These are phyloP conservation scores for Raffaelea ambrosiae DNA, from an alignment of 2,329 filamentous ascomycete genomes.

Conservation along the genomic window DNA sequence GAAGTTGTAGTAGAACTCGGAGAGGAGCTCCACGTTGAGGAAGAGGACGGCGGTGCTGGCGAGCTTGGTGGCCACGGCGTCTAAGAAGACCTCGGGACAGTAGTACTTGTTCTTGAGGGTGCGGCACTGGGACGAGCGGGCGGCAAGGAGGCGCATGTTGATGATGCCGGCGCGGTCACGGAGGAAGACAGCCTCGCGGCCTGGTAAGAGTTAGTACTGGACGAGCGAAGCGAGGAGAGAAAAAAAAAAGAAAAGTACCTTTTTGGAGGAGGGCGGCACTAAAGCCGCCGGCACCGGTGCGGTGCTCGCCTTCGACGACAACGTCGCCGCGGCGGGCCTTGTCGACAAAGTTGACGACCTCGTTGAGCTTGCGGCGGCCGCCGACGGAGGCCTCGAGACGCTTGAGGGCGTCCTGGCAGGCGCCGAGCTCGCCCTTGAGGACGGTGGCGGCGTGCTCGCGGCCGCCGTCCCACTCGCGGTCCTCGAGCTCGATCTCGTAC, in stretches of 20 bases:
- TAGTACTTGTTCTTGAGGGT: slow-evolving; percentile 85
- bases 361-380: slow-evolving; percentile 73
- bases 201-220: slow-evolving; percentile 36
- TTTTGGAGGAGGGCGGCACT: slow-evolving; percentile 75
- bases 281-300: slow-evolving; percentile 86
- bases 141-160: slow-evolving; percentile 77
- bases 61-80: slow-evolving; percentile 90
- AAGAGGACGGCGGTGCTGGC: slow-evolving; percentile 94
- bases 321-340: slow-evolving; percentile 81
- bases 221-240: not conserved
- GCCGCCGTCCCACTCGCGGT: slow-evolving; percentile 77
- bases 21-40: slow-evolving; percentile 91
- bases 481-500: slow-evolving; percentile 92
- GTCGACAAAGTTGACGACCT: slow-evolving; percentile 88
- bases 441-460: slow-evolving; percentile 73
- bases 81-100: slow-evolving; percentile 96
- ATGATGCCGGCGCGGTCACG: slow-evolving; percentile 85
- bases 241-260: slow-evolving; percentile 45
- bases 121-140: slow-evolving; percentile 85
- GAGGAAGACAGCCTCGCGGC: slow-evolving; percentile 87
- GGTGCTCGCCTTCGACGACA: slow-evolving; percentile 71
- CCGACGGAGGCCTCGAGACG: slow-evolving; percentile 69
- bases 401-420: slow-evolving; percentile 72
- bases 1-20: slow-evolving; percentile 97
- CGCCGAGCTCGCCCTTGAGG: slow-evolving; percentile 78